A percentile compares a stretch with the other conserved stretches of the same genome.
Conservation (phyloP, 2,329 filamentous ascomycete species). For the Fusarium graminum region DNA sequence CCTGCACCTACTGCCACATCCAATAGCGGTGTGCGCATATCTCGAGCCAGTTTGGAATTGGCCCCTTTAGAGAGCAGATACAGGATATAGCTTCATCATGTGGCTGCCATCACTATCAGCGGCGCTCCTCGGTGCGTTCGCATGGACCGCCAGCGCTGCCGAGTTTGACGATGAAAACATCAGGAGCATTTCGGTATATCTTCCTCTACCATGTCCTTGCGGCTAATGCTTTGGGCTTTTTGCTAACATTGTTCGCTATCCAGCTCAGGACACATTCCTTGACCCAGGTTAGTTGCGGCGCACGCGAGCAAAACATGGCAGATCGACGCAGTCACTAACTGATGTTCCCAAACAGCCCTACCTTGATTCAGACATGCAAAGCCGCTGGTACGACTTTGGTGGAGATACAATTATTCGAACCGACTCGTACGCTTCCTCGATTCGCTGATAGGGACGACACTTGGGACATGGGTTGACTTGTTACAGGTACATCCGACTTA, state of each 20-base stretch:
- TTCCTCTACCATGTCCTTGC: not conserved
- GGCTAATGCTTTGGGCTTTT: conserved; percentile 4
- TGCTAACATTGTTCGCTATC: conserved; percentile 46
- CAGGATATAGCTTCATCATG: conserved; percentile 55
- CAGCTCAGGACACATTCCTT: conserved; percentile 91
- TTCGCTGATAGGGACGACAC: conserved; percentile 21
- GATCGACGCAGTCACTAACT: conserved; percentile 40
- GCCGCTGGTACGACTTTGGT: conserved; percentile 99
- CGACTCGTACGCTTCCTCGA: conserved; percentile 67
- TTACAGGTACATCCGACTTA: conserved; percentile 87
- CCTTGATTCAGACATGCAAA: conserved; percentile 97
- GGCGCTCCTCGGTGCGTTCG: conserved; percentile 63
- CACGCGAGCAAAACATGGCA: conserved; percentile 34
- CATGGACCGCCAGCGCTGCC: conserved; percentile 64
- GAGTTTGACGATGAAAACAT: conserved; percentile 61
- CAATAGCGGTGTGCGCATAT: conserved; percentile 40
- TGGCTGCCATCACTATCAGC: conserved; percentile 62
- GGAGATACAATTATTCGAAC: conserved; percentile 89
- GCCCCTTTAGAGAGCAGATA: conserved; percentile 32
- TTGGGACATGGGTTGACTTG: conserved; percentile 44
- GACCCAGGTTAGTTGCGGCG: conserved; percentile 72
- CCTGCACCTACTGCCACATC: conserved; percentile 29
- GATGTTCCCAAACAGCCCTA: conserved; percentile 75
- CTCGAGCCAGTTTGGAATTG: conserved; percentile 40
- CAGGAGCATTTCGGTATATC: conserved; percentile 65